Conservation (phyloP, 495 filamentous ascomycete genomes). For the Aspergillus ostianus region DNA sequence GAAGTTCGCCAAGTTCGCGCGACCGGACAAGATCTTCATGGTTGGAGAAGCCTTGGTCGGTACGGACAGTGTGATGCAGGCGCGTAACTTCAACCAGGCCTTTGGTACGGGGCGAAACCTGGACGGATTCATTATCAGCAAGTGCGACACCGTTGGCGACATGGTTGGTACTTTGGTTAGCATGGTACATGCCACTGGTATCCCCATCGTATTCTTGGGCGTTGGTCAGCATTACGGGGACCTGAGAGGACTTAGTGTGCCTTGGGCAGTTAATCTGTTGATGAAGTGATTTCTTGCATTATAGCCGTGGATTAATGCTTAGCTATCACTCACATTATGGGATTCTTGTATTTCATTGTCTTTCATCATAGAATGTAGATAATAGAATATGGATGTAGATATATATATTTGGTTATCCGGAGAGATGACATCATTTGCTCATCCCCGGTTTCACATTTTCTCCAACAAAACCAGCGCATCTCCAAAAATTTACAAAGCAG, state of each 20-base stretch:
- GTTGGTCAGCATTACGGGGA: conserved; percentile 98
- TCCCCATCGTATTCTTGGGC: conserved; percentile 90
- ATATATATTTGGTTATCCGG: not conserved
- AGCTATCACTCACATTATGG: too few species aligned
- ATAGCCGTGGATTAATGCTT: not conserved
- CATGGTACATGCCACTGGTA: conserved; percentile 96
- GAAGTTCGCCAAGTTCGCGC: conserved; percentile 93
- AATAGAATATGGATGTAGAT: too few species aligned
- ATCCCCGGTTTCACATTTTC: not conserved
- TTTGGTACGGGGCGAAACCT: conserved; percentile 78
- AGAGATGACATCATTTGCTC: not conserved
- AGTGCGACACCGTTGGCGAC: conserved; percentile 97
- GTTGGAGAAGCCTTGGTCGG: conserved; percentile 97
- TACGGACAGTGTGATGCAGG: conserved; percentile 90
- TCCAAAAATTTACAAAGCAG: too few species aligned
- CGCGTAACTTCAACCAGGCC: conserved; percentile 88
- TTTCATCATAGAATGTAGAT: too few species aligned
- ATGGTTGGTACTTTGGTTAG: conserved; percentile 97
- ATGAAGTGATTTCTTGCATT: conserved; percentile 47
- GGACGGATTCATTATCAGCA: conserved; percentile 97
- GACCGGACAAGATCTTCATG: conserved; percentile 98
- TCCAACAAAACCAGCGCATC: not conserved
- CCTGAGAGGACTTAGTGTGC: conserved; percentile 86
- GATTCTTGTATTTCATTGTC: too few species aligned
- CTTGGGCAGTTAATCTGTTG: conserved; percentile 82